Evolutionary conservation across 2,329 filamentous ascomycete genomes (phyloP).

Genomic region (Colletotrichum godetiae): DNA sequence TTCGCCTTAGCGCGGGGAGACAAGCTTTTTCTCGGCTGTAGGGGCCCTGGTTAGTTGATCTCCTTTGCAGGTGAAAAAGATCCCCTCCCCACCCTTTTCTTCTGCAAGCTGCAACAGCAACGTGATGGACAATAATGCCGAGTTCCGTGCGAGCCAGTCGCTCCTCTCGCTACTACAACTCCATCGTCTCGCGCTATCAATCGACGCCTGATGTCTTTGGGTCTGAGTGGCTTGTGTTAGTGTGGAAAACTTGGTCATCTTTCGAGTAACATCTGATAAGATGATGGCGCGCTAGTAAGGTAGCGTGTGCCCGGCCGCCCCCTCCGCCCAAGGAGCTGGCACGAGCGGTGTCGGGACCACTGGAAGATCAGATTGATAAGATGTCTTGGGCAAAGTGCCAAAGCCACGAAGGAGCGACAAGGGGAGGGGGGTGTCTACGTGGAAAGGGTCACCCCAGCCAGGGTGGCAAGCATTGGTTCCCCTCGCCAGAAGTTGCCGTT

Average conservation of each 20-base stretch:
- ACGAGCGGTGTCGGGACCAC: conserved; percentile 2
- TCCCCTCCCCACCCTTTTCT: not conserved
- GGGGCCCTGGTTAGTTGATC: conserved; percentile 20
- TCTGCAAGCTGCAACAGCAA: not conserved
- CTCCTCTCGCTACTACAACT: not conserved
- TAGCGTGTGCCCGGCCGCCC: not conserved
- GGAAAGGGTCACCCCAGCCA: conserved; percentile 5
- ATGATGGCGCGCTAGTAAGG: conserved; percentile 2
- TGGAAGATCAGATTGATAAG: conserved; percentile 35
- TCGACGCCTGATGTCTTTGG: not conserved
- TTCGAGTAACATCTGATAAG: conserved; percentile 22
- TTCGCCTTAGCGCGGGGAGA: conserved; percentile 20
- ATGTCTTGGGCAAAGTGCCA: conserved; percentile 7
- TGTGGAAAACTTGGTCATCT: not conserved
- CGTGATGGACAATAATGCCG: not conserved
- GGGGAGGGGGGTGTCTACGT: not conserved
- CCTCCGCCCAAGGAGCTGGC: not conserved
- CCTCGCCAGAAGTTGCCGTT: conserved; percentile 26
- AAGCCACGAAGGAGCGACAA: not conserved
- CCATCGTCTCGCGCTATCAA: not conserved
- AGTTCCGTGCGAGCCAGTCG: not conserved
- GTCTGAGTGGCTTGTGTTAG: not conserved
- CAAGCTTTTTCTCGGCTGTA: conserved; percentile 29
- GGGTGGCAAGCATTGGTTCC: not conserved
- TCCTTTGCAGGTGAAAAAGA: not conserved